Percentiles rank a stretch among this genome's conserved stretches.
These are phyloP conservation scores for Cenchrus americanus DNA, from an alignment of 176 grass and related monocot species.

Conservation along the genomic window DNA sequence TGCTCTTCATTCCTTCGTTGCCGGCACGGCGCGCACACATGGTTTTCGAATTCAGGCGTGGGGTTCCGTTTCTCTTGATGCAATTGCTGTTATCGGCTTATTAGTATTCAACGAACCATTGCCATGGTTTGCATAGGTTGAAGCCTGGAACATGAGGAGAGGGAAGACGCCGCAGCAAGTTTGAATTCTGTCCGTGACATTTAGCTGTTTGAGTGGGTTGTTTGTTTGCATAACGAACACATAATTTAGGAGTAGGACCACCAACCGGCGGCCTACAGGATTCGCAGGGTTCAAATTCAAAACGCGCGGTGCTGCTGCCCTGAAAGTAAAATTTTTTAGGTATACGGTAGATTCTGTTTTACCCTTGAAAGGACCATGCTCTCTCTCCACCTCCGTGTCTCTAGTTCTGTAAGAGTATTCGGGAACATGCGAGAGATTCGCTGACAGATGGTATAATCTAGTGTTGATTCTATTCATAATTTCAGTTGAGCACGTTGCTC, in stretches of 20 bases:
- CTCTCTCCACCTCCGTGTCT: neutral
- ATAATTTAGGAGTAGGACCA: neutral
- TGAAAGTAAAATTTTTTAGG: neutral
- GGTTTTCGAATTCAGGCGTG: too few species aligned
- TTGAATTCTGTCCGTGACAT: neutral
- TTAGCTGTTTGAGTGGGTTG: neutral
- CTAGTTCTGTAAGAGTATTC: neutral
- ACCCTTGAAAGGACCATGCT: too few species aligned
- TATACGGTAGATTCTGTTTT: too few species aligned
- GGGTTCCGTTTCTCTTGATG: too few species aligned
- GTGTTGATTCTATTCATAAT: neutral
- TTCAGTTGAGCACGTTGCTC: neutral
- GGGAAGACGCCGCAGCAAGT: neutral
- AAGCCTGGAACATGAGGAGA: neutral
- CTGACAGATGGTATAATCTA: neutral
- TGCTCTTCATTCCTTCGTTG: too few species aligned
- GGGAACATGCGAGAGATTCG: neutral
- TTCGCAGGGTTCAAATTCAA: neutral
- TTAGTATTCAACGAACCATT: neutral
- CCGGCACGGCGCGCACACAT: too few species aligned
- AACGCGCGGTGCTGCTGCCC: neutral
- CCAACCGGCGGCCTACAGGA: neutral
- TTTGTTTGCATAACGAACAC: neutral
- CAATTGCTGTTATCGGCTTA: too few species aligned
- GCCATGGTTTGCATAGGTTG: neutral